Percentiles rank a stretch among this genome's conserved stretches.
Conservation (phyloP, 139 green algal species). For the Diplosphaera chodatii region DNA sequence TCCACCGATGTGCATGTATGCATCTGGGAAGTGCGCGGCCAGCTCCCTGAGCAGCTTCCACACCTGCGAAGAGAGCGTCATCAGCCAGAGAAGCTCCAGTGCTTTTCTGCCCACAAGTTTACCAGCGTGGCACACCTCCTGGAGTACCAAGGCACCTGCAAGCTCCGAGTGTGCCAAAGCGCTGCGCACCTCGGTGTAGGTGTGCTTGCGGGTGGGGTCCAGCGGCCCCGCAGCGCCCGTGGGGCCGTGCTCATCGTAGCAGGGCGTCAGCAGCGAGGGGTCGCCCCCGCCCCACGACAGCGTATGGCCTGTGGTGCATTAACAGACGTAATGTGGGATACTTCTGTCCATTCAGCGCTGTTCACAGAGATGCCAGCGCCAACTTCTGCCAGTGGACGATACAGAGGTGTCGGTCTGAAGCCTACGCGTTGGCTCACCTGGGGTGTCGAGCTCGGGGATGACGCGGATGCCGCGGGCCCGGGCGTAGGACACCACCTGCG, state of each 20-base stretch:
- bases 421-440: too few species aligned
- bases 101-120: too few species aligned
- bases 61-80: too few species aligned
- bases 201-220: constrained; percentile 28
- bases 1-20: constrained; percentile 48
- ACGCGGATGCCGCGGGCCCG: constrained; percentile 41
- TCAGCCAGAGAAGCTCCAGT: too few species aligned
- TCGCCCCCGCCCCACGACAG: constrained; percentile 39
- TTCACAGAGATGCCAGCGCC: too few species aligned
- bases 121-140: too few species aligned
- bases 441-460: constrained; percentile 53
- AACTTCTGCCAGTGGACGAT: too few species aligned
- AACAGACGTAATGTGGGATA: background rate
- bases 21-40: constrained; percentile 36
- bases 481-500: constrained; percentile 39
- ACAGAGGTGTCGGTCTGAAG: too few species aligned
- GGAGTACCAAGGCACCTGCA: too few species aligned
- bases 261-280: constrained; percentile 38
- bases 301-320: constrained; percentile 28
- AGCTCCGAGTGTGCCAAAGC: too few species aligned
- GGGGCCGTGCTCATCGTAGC: constrained; percentile 18
- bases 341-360: too few species aligned
- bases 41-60: constrained; percentile 34
- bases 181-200: constrained; percentile 23
- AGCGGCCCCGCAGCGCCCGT: constrained; percentile 18